Percentiles rank a stretch among this genome's conserved stretches.
These are phyloP conservation scores for Pichia sp. DNA, from an alignment of 1,139 yeast species.

Conservation along the genomic window DNA sequence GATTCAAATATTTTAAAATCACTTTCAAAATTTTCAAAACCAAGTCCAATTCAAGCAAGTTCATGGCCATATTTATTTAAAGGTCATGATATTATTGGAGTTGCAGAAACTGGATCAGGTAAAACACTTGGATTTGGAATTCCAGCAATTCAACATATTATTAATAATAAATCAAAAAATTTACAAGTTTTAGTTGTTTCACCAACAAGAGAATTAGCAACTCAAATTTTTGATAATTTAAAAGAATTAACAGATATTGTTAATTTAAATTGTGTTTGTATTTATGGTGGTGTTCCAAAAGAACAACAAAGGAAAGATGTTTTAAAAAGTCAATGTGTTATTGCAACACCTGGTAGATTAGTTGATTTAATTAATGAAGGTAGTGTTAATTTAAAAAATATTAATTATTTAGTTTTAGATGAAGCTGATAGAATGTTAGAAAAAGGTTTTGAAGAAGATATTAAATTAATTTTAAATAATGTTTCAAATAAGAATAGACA, in stretches of 20 bases:
- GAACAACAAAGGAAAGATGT: constrained; percentile 77
- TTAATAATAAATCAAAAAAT: constrained; percentile 40
- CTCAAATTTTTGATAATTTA: constrained; percentile 86
- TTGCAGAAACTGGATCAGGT: constrained; percentile 98
- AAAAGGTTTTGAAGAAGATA: constrained; percentile 94
- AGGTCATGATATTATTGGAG: constrained; percentile 88
- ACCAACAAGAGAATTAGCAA: constrained; percentile 95
- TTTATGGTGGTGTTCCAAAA: constrained; percentile 97
- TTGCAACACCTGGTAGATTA: constrained; percentile 96
- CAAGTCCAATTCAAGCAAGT: constrained; percentile 95
- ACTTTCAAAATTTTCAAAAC: constrained; percentile 69
- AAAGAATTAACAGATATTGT: constrained; percentile 57
- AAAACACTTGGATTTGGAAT: constrained; percentile 97
- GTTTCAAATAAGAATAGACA: constrained; percentile 52
- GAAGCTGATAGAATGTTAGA: constrained; percentile 99
- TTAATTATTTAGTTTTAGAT: constrained; percentile 80
- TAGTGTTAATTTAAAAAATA: constrained; percentile 58
- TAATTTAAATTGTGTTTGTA: constrained; percentile 67
- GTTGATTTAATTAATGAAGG: constrained; percentile 89
- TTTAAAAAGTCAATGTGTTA: constrained; percentile 60
- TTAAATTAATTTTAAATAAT: constrained; percentile 65
- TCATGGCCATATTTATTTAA: constrained; percentile 89
- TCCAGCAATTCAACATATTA: constrained; percentile 80
- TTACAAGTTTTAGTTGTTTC: constrained; percentile 79
- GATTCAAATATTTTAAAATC: constrained; percentile 49